phyloP scores from a whole-genome alignment of 148 eudicot species.

The Linanthus parryae region DNA sequence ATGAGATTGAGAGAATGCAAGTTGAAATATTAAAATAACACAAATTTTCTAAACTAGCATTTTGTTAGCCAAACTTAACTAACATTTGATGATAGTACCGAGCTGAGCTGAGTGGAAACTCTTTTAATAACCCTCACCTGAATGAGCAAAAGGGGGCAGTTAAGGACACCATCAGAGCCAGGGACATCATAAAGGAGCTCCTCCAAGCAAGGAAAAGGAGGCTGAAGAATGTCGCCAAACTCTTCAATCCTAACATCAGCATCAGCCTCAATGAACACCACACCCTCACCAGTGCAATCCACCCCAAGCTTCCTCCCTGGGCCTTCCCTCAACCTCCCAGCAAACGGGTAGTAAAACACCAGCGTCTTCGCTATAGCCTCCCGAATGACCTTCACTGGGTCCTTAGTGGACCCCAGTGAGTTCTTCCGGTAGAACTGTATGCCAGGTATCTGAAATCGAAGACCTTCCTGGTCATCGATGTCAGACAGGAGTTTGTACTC shows the following conservation, averaged over 20 bases:
- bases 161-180: conserved; percentile 7
- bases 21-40: not conserved
- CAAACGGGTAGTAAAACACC: conserved; percentile 11
- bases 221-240: conserved; percentile 18
- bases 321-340: conserved; percentile 7
- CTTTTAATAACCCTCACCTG: not conserved
- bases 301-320: conserved; percentile 11
- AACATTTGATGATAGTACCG: too few relatives aligned
- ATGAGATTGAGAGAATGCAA: not conserved
- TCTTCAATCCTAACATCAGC: conserved; percentile 12
- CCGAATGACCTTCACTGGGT: conserved; percentile 15
- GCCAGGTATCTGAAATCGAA: conserved; percentile 16
- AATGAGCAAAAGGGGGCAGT: conserved; percentile 13
- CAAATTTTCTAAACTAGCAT: too few relatives aligned
- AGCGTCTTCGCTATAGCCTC: conserved; percentile 13
- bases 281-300: conserved; percentile 15
- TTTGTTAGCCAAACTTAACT: not conserved
- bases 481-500: conserved; percentile 14
- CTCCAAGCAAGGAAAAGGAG: conserved; percentile 20
- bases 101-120: too few relatives aligned
- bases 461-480: conserved; percentile 17
- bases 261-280: too few relatives aligned
- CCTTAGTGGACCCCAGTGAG: not conserved
- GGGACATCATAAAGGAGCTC: conserved; percentile 16
- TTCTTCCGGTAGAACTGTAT: conserved; percentile 9